These are phyloP conservation scores for Irpex lacteus DNA, from an alignment of 1,284 basidiomycete species.

Conservation along the genomic window DNA sequence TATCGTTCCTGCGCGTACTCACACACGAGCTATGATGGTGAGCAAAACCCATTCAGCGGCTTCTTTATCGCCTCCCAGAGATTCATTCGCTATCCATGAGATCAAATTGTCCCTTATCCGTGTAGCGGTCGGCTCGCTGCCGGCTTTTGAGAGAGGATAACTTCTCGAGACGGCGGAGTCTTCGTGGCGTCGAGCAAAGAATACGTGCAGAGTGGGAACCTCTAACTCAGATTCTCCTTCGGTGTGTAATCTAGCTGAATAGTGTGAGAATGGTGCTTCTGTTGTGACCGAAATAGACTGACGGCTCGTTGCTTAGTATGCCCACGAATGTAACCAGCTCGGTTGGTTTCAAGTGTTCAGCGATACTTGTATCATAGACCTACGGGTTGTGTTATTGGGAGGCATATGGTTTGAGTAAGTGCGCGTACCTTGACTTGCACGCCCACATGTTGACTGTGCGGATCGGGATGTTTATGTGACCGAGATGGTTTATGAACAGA, in stretches of 20 bases:
- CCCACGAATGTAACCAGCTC: slow-evolving; percentile 68
- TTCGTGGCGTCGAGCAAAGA: slow-evolving; percentile 49
- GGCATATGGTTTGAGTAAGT: not conserved
- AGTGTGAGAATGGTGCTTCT: not conserved
- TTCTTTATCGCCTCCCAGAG: slow-evolving; percentile 61
- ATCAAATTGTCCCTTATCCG: slow-evolving; percentile 52
- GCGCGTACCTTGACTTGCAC: slow-evolving; percentile 63
- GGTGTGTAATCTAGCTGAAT: slow-evolving; percentile 29
- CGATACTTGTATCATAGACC: slow-evolving; percentile 51
- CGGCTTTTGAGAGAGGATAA: slow-evolving; percentile 27
- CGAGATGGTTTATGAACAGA: slow-evolving; percentile 27
- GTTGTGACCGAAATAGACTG: slow-evolving; percentile 25
- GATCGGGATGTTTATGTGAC: slow-evolving; percentile 64
- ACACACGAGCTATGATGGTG: slow-evolving; percentile 66
- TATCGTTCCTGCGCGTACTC: slow-evolving; percentile 24
- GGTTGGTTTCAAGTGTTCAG: slow-evolving; percentile 50
- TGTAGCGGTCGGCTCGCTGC: not conserved
- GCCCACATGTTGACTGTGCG: slow-evolving; percentile 53
- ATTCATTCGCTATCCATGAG: slow-evolving; percentile 67
- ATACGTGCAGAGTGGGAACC: slow-evolving; percentile 68
- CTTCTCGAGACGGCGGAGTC: slow-evolving; percentile 34
- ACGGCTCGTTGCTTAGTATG: slow-evolving; percentile 64
- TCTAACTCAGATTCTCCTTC: slow-evolving; percentile 32
- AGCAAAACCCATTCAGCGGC: slow-evolving; percentile 82
- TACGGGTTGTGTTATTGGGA: slow-evolving; percentile 23